A percentile compares a stretch with the other conserved stretches of the same genome.
Conservation (phyloP, 1,284 basidiomycete genomes). For the Porogramme epimiltina region DNA sequence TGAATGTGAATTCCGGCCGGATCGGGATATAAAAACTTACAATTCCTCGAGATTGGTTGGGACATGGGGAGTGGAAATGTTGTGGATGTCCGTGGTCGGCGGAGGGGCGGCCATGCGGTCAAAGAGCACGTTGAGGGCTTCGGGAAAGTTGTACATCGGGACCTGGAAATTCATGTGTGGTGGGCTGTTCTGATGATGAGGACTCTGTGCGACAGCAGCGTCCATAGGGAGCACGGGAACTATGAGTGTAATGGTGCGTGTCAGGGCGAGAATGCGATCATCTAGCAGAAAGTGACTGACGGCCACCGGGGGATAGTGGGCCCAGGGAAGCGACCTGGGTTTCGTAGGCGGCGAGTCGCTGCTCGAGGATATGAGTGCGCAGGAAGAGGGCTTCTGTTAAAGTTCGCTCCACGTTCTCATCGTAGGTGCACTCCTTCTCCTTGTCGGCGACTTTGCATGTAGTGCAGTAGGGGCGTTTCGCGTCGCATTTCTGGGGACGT, state of each 20-base stretch:
- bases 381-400: slow-evolving; percentile 24
- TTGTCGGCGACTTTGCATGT: slow-evolving; percentile 33
- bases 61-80: slow-evolving; percentile 7
- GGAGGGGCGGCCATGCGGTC: slow-evolving; percentile 10
- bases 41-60: slow-evolving; percentile 16
- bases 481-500: slow-evolving; percentile 29
- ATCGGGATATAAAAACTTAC: slow-evolving; percentile 5
- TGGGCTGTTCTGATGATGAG: background rate
- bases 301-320: background rate
- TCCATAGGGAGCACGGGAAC: too few species aligned
- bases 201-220: too few species aligned
- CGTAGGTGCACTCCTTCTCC: slow-evolving; percentile 29
- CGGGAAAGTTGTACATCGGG: slow-evolving; percentile 12
- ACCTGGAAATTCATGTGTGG: background rate
- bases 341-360: slow-evolving; percentile 25
- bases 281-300: too few species aligned
- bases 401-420: slow-evolving; percentile 26
- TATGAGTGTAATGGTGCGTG: too few species aligned
- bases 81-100: slow-evolving; percentile 11
- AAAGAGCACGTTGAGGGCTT: slow-evolving; percentile 10
- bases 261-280: too few species aligned
- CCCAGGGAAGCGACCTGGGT: background rate
- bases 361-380: slow-evolving; percentile 25
- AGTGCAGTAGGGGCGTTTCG: slow-evolving; percentile 27
- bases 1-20: background rate